Percentiles rank a stretch among this genome's conserved stretches.
Conservation (phyloP, 306 rosid genomes). For the Mucuna pruriens region DNA sequence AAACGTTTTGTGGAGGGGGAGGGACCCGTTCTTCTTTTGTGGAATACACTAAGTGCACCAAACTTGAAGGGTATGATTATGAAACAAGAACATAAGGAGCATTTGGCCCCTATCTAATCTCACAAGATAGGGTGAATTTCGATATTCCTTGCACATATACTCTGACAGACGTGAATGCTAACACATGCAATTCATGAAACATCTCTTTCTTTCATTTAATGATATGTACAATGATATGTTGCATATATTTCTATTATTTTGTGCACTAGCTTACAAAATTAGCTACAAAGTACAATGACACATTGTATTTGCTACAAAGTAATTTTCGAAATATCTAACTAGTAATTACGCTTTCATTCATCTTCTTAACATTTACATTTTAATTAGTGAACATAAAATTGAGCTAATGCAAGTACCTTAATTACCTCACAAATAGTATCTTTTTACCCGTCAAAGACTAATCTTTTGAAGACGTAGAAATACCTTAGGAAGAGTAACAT, state of each 20-base stretch:
- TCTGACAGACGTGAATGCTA: conserved; percentile 30
- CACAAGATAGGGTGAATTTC: conserved; percentile 35
- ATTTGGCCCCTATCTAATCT: conserved; percentile 4
- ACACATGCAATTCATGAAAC: conserved; percentile 30
- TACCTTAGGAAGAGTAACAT: conserved; percentile 9
- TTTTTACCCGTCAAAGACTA: no score
- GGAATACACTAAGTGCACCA: not conserved
- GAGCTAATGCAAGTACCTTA: no score
- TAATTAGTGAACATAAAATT: no score
- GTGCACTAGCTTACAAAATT: not conserved
- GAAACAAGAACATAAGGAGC: not conserved
- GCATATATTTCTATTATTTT: not conserved
- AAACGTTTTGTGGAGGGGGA: not conserved
- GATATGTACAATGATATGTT: not conserved
- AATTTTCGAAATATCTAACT: no score
- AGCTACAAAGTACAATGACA: not conserved
- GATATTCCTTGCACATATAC: conserved; percentile 13
- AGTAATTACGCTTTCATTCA: no score
- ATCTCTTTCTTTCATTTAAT: conserved; percentile 37
- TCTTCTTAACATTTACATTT: no score
- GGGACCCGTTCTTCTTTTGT: conserved; percentile 28
- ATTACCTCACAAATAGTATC: no score
- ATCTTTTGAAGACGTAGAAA: no score
- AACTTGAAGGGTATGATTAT: not conserved
- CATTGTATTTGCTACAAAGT: no score